A percentile compares a stretch with the other conserved stretches of the same genome.
Conservation (phyloP, 208 protist genomes). For the Naegleria lovaniensis region DNA sequence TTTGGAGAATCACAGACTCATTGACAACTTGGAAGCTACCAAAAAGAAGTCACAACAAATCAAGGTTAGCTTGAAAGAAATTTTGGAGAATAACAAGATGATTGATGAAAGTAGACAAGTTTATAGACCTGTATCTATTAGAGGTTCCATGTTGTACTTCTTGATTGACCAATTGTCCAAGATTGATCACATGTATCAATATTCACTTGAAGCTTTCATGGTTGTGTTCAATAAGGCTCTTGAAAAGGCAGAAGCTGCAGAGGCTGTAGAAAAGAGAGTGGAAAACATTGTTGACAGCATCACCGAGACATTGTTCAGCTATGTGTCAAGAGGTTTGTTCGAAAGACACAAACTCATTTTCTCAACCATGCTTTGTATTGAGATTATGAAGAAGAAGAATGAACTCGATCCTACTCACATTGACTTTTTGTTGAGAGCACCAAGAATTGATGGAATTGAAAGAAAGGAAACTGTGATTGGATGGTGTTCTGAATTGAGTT, state of each 20-base stretch:
- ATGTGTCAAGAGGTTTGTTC: conserved; percentile 54
- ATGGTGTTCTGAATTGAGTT: conserved; percentile 37
- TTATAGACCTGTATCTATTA: conserved; percentile 59
- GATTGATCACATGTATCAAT: conserved; percentile 78
- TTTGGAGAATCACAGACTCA: conserved; percentile 57
- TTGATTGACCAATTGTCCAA: conserved; percentile 55
- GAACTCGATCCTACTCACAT: conserved; percentile 50
- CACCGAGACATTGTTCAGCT: conserved; percentile 54
- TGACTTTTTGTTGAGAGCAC: conserved; percentile 55
- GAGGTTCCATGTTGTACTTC: conserved; percentile 75
- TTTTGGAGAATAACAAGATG: conserved; percentile 50
- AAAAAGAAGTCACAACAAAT: conserved; percentile 67
- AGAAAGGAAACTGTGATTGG: conserved; percentile 40
- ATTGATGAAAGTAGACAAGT: conserved; percentile 56
- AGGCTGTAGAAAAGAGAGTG: conserved; percentile 43
- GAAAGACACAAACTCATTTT: conserved; percentile 49
- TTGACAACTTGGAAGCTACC: conserved; percentile 67
- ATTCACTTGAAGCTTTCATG: conserved; percentile 69
- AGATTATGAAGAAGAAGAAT: conserved; percentile 47
- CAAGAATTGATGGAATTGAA: conserved; percentile 34
- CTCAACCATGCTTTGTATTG: conserved; percentile 56
- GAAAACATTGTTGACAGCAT: conserved; percentile 55
- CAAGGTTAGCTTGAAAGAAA: conserved; percentile 50
- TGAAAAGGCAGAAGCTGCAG: conserved; percentile 43
- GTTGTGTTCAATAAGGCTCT: conserved; percentile 72